These are phyloP conservation scores for Vicia villosa DNA, from an alignment of 306 rosid species.

Conservation along the genomic window DNA sequence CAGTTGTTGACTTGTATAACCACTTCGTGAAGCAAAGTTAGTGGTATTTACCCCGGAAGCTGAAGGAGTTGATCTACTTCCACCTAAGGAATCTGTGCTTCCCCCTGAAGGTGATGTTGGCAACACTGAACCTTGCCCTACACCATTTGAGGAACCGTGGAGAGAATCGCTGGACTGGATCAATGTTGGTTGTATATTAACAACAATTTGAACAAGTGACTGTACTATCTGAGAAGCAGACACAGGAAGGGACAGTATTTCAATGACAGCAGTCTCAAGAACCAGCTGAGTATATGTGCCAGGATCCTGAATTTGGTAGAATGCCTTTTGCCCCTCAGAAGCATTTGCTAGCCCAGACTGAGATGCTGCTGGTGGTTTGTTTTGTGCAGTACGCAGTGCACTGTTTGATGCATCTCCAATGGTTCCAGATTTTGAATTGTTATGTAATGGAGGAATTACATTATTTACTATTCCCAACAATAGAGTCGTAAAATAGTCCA, in stretches of 20 bases:
- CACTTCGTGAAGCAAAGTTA: conserved; percentile 89
- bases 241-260: conserved; percentile 92
- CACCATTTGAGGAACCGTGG: conserved; percentile 73
- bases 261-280: conserved; percentile 95
- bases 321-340: conserved; percentile 83
- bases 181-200: conserved; percentile 90
- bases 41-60: conserved; percentile 86
- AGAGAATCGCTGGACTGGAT: conserved; percentile 85
- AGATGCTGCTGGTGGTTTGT: conserved; percentile 67
- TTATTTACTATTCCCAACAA: conserved; percentile 92
- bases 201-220: conserved; percentile 85
- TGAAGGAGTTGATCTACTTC: conserved; percentile 84
- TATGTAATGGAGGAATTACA: conserved; percentile 90
- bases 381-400: conserved; percentile 61
- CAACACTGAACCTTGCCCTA: conserved; percentile 82
- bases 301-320: conserved; percentile 98
- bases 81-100: conserved; percentile 92
- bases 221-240: conserved; percentile 84
- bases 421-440: conserved; percentile 75
- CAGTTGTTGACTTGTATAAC: conserved; percentile 90
- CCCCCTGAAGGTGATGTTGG: conserved; percentile 99
- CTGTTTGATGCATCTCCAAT: conserved; percentile 55
- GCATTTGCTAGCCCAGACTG: conserved; percentile 74
- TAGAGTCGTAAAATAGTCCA: conserved; percentile 87
- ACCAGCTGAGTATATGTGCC: conserved; percentile 94